These are phyloP conservation scores for Meyerozyma athensensis DNA, from an alignment of 1,139 yeast genomes.

Conservation along the genomic window DNA sequence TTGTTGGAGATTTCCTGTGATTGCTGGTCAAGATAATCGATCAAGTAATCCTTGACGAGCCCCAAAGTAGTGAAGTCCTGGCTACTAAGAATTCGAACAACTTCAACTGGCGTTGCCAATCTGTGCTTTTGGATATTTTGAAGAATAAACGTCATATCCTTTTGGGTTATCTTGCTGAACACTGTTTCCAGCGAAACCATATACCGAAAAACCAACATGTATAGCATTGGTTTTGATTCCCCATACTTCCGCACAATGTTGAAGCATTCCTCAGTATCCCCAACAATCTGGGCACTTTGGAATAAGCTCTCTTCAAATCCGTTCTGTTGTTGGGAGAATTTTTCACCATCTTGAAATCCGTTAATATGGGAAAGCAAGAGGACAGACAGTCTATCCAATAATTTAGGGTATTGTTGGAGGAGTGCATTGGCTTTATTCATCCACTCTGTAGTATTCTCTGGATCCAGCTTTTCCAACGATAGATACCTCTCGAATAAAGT, in stretches of 20 bases:
- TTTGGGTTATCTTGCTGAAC: conserved; percentile 50
- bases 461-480: conserved; percentile 37
- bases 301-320: conserved; percentile 65
- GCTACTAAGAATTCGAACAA: conserved; percentile 60
- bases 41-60: conserved; percentile 62
- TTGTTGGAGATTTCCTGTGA: conserved; percentile 67
- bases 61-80: conserved; percentile 71
- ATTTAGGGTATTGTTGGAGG: conserved; percentile 35
- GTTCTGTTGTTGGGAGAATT: conserved; percentile 27
- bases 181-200: conserved; percentile 56
- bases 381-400: conserved; percentile 56
- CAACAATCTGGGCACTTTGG: conserved; percentile 55
- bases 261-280: conserved; percentile 54
- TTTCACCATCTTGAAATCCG: conserved; percentile 48
- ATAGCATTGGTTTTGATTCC: conserved; percentile 57
- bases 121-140: conserved; percentile 48
- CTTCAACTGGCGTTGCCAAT: conserved; percentile 69
- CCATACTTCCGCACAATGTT: conserved; percentile 58
- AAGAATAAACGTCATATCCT: conserved; percentile 47
- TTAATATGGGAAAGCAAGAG: conserved; percentile 65
- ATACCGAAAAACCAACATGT: conserved; percentile 59
- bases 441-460: conserved; percentile 40
- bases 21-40: conserved; percentile 58
- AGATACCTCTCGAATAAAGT: conserved; percentile 83
- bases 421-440: conserved; percentile 55